A percentile compares a stretch with the other conserved stretches of the same genome.
Conservation (phyloP, 2,329 filamentous ascomycete genomes). For the Nannizziopsis barbatae region DNA sequence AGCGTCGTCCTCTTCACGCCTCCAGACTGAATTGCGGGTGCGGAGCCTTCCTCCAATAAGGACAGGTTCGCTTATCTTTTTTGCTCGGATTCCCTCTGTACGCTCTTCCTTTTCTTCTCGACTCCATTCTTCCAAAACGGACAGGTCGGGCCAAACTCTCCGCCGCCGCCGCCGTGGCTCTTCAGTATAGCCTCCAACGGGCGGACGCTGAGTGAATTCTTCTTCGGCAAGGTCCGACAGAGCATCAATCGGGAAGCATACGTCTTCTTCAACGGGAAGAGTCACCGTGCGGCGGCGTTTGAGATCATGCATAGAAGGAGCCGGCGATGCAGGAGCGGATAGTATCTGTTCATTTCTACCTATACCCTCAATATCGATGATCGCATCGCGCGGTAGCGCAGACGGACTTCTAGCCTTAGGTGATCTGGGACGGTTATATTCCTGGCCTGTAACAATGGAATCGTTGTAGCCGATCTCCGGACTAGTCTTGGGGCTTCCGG, state of each 20-base stretch:
- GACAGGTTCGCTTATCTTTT: conserved; percentile 88
- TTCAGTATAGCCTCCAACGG: conserved; percentile 34
- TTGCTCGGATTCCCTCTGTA: conserved; percentile 69
- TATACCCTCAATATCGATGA: conserved; percentile 37
- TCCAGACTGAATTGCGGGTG: conserved; percentile 71
- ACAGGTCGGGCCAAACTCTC: conserved; percentile 74
- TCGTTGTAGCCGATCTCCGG: conserved; percentile 46
- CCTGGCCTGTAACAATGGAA: conserved; percentile 36
- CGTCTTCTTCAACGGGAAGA: conserved; percentile 66
- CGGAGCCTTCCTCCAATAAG: conserved; percentile 81
- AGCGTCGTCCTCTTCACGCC: conserved; percentile 71
- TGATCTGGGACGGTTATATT: conserved; percentile 29
- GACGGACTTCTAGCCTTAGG: conserved; percentile 23
- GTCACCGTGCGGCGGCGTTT: conserved; percentile 48
- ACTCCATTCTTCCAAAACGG: conserved; percentile 79
- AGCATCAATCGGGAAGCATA: conserved; percentile 75
- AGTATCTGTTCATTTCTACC: conserved; percentile 17
- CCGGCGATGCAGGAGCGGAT: conserved; percentile 32
- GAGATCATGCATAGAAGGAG: conserved; percentile 29
- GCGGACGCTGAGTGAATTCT: conserved; percentile 46
- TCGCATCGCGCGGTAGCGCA: conserved; percentile 26
- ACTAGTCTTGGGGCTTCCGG: conserved; percentile 46
- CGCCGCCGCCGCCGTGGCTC: conserved; percentile 48
- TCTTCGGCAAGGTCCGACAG: conserved; percentile 75
- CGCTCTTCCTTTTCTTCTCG: conserved; percentile 78